phyloP scores from a whole-genome alignment of 1,284 basidiomycete species.

The Ganoderma leucocontextum region DNA sequence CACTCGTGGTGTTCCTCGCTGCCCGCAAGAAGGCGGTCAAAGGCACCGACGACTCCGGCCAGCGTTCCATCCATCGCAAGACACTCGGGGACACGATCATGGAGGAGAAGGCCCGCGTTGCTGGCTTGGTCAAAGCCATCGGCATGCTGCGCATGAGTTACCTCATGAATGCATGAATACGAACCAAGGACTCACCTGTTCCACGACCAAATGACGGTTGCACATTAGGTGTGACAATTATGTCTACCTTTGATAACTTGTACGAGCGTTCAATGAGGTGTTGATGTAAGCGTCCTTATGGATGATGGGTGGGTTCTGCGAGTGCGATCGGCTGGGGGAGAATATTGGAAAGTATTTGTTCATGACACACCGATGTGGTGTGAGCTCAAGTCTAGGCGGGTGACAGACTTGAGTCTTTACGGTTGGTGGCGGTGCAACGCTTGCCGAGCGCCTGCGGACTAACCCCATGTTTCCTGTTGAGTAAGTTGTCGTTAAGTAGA shows the following conservation, averaged over 20 bases:
- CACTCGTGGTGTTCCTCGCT: background rate
- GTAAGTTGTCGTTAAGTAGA: too few relatives aligned
- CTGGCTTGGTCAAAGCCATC: background rate
- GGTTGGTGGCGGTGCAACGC: background rate
- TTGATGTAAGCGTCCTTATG: too few relatives aligned
- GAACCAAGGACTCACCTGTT: background rate
- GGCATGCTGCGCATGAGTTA: too few relatives aligned
- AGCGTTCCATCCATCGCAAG: slow-evolving; percentile 11
- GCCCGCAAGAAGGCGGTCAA: slow-evolving; percentile 9
- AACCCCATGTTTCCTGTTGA: slow-evolving; percentile 1
- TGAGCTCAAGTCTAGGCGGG: too few relatives aligned
- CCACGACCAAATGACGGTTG: background rate
- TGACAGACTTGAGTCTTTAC: too few relatives aligned
- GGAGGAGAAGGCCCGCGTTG: slow-evolving; percentile 8
- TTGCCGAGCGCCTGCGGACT: background rate
- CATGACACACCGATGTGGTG: too few relatives aligned
- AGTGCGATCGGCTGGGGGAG: too few relatives aligned
- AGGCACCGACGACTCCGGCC: slow-evolving; percentile 10
- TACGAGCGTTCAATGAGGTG: too few relatives aligned
- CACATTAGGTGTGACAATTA: background rate
- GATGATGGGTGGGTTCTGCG: too few relatives aligned
- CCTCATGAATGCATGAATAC: too few relatives aligned
- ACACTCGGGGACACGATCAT: slow-evolving; percentile 14
- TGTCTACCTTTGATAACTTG: too few relatives aligned
- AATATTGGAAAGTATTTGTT: too few relatives aligned